These are phyloP conservation scores for Xerocomellus chrysenteron DNA, from an alignment of 768 basidiomycete species.

Conservation along the genomic window DNA sequence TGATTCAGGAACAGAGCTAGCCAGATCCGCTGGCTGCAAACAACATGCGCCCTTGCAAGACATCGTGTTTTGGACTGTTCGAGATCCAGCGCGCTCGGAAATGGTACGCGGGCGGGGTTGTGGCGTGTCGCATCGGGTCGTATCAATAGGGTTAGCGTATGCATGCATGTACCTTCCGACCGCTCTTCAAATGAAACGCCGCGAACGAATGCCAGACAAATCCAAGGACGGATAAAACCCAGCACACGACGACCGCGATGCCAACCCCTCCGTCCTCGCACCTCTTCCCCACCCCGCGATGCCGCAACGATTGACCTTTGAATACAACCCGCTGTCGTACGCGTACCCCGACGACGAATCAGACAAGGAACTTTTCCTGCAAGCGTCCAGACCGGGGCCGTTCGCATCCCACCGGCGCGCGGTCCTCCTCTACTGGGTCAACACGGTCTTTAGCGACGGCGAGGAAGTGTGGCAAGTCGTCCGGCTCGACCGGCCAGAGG, in stretches of 20 bases:
- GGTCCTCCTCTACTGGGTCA: conserved; percentile 29
- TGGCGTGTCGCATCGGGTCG: too few relatives aligned
- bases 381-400: conserved; percentile 7
- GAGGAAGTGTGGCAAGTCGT: conserved; percentile 30
- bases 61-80: too few relatives aligned
- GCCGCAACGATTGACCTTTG: conserved; percentile 15
- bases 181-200: conserved; percentile 8
- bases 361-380: conserved; percentile 25
- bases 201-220: conserved; percentile 2
- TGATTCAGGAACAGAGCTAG: too few relatives aligned
- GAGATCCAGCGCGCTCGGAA: too few relatives aligned
- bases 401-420: conserved; percentile 1
- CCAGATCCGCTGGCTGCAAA: too few relatives aligned
- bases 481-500: conserved; percentile 18
- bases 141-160: too few relatives aligned
- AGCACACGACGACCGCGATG: background rate
- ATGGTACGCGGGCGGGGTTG: too few relatives aligned
- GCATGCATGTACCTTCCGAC: background rate
- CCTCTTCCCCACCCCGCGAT: background rate
- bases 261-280: too few relatives aligned
- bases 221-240: conserved; percentile 1
- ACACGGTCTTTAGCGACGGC: conserved; percentile 21
- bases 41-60: too few relatives aligned
- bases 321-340: conserved; percentile 23
- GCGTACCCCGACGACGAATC: conserved; percentile 26